phyloP scores from a whole-genome alignment of 2,329 filamentous ascomycete species.

The Pyrenophora graminea region DNA sequence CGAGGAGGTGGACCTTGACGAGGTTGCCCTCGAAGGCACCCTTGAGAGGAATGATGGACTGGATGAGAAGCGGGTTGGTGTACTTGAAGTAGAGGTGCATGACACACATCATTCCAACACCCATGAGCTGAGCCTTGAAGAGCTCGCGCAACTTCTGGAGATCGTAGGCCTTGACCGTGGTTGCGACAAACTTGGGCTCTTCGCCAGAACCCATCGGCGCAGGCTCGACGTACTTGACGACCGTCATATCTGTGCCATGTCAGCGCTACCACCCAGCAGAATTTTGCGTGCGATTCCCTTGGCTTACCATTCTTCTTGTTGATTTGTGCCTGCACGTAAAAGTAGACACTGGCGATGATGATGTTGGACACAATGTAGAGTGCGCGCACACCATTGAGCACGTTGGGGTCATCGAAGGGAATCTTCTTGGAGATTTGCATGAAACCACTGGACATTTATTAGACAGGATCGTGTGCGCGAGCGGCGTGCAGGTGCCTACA shows the following conservation, averaged over 20 bases:
- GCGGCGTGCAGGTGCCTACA: slow-evolving; percentile 25
- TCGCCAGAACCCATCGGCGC: slow-evolving; percentile 90
- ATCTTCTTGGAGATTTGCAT: slow-evolving; percentile 98
- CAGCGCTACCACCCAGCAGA: slow-evolving; percentile 11
- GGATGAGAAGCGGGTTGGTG: slow-evolving; percentile 98
- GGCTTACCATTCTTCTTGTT: slow-evolving; percentile 90
- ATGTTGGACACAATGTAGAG: slow-evolving; percentile 74
- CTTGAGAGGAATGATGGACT: slow-evolving; percentile 98
- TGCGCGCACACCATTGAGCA: slow-evolving; percentile 66
- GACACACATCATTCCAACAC: slow-evolving; percentile 94
- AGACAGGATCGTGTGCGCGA: slow-evolving; percentile 3
- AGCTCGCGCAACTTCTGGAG: slow-evolving; percentile 78
- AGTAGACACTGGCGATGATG: slow-evolving; percentile 81
- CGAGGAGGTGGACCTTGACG: slow-evolving; percentile 92
- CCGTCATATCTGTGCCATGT: slow-evolving; percentile 76
- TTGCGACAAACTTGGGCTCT: slow-evolving; percentile 94
- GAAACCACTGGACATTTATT: slow-evolving; percentile 61
- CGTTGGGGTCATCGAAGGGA: slow-evolving; percentile 85
- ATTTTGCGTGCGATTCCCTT: not conserved
- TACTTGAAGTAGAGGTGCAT: slow-evolving; percentile 99
- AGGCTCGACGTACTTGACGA: slow-evolving; percentile 98
- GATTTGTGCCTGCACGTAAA: slow-evolving; percentile 83
- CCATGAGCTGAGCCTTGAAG: slow-evolving; percentile 92
- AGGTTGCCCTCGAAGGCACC: slow-evolving; percentile 92
- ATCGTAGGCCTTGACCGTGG: slow-evolving; percentile 96